Evolutionary conservation across 1,284 basidiomycete species (phyloP).

Genomic region (Ustilago hordei): DNA sequence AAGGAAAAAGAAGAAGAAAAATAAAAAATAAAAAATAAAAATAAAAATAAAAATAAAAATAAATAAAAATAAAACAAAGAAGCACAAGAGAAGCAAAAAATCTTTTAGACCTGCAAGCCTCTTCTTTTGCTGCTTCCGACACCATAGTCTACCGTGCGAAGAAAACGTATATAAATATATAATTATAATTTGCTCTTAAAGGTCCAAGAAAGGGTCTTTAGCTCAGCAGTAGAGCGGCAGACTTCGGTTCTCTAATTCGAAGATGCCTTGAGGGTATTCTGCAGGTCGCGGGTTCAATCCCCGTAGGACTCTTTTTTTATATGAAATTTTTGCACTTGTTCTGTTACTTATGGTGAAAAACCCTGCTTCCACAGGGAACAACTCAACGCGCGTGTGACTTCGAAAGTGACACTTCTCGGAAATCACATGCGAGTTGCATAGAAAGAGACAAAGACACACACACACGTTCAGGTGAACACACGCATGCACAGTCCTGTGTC

Average conservation of each 20-base stretch:
- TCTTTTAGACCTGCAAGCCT: no score
- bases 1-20: background rate
- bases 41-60: background rate
- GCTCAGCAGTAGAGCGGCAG: slow-evolving; percentile 60
- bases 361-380: background rate
- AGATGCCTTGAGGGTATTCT: slow-evolving; percentile 23
- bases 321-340: no score
- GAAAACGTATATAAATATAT: background rate
- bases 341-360: no score
- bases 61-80: no score
- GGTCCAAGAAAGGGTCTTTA: slow-evolving; percentile 37
- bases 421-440: slow-evolving; percentile 34
- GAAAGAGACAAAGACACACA: slow-evolving; percentile 26
- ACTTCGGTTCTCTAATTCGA: slow-evolving; percentile 34
- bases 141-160: background rate
- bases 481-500: slow-evolving; percentile 2
- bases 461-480: slow-evolving; percentile 4
- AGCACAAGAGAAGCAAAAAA: no score
- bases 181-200: background rate
- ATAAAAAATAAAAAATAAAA: background rate
- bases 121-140: background rate
- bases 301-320: slow-evolving; percentile 52
- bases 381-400: slow-evolving; percentile 1
- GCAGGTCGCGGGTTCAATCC: slow-evolving; percentile 59
- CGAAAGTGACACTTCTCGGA: slow-evolving; percentile 42